Evolutionary conservation across 2,329 filamentous ascomycete genomes (phyloP).

Genomic region (Teratosphaeria zuluensis): DNA sequence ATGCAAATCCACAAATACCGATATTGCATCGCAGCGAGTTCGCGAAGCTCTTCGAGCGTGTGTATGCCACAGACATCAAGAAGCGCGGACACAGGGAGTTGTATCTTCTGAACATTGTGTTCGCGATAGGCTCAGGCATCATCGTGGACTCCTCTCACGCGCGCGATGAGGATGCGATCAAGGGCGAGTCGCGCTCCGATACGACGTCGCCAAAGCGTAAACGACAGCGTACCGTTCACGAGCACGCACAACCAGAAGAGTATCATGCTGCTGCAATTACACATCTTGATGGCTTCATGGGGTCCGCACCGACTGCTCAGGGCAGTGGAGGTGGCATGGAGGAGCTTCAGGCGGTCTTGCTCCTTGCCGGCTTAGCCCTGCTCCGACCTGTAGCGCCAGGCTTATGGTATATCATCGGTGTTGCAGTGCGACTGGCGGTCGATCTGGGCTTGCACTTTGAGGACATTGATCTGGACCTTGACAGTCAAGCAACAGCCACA

Average conservation of each 20-base stretch:
- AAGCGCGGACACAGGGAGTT: conserved; percentile 66
- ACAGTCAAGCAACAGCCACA: conserved; percentile 30
- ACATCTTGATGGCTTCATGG: conserved; percentile 76
- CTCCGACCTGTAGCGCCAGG: conserved; percentile 85
- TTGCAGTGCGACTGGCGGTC: conserved; percentile 80
- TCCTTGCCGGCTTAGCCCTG: conserved; percentile 84
- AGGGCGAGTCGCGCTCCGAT: conserved; percentile 22
- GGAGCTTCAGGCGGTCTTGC: conserved; percentile 83
- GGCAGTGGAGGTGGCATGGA: conserved; percentile 81
- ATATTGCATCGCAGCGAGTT: conserved; percentile 85
- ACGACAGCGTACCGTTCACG: conserved; percentile 43
- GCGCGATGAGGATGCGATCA: conserved; percentile 5
- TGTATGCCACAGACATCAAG: conserved; percentile 60
- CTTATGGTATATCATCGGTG: conserved; percentile 94
- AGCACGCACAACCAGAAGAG: conserved; percentile 68
- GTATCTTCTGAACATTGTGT: conserved; percentile 96
- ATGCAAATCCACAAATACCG: conserved; percentile 92
- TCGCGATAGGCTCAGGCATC: conserved; percentile 88
- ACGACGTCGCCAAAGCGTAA: conserved; percentile 27
- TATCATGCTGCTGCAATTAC: conserved; percentile 93
- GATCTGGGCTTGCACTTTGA: conserved; percentile 90
- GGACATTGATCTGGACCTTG: conserved; percentile 56
- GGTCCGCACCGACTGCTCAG: conserved; percentile 51
- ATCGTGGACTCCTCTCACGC: conserved; percentile 54
- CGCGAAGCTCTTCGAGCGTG: conserved; percentile 74